Base-by-base conservation (phyloP, 2,329 filamentous ascomycete species). In the Grosmannia serpens region DNA sequence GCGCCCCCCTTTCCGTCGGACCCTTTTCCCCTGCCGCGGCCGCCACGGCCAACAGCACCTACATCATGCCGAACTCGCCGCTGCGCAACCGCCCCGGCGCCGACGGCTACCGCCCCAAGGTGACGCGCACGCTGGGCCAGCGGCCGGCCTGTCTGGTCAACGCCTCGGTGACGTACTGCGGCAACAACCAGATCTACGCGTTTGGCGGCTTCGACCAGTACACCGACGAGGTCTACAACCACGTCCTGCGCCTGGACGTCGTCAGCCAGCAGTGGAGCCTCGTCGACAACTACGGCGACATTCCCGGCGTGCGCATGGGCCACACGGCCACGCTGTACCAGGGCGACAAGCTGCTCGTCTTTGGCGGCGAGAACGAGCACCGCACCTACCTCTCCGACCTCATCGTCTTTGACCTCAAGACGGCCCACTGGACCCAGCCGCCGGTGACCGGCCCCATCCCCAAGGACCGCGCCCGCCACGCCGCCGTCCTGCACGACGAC, bases 121-220 rank as follows among this genome's bases (percentile, higher is more conserved):
- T 96, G 61, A 92, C 82, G 44, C 85, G 86, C 66, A 89, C 87
- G 15, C 77, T 88, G 54, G 88, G 88, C 53, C 85, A 89, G 73
- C 84, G 91, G 64, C 94, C 94, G 44, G 91, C 94, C 41, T 97
- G 92, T 69, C 80, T 99, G 55, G 92, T 99, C 65, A 99, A 99
- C 77, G 94, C 94, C 56, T 97, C 94, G 1, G 92, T 97, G 61
- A 99, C 94, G n/a, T 96, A 96, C 71, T 96, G 94, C 68, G 91
- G 91, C 60, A 94, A 96, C 74, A 94, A 97, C 70, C 86, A 94
- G 72, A 97, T 99, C 66, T 97, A 95, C 73, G 94, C 92, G 13
- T 99, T 99, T 76, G 94, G 94, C 50, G 94, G 94, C 22, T 99
- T 99, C 68, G 94, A 99, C 69, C 92, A 97, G 72, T 97, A 96